Base-by-base conservation (phyloP, 1,284 basidiomycete species). In the Ustilago loliicola region DNA sequence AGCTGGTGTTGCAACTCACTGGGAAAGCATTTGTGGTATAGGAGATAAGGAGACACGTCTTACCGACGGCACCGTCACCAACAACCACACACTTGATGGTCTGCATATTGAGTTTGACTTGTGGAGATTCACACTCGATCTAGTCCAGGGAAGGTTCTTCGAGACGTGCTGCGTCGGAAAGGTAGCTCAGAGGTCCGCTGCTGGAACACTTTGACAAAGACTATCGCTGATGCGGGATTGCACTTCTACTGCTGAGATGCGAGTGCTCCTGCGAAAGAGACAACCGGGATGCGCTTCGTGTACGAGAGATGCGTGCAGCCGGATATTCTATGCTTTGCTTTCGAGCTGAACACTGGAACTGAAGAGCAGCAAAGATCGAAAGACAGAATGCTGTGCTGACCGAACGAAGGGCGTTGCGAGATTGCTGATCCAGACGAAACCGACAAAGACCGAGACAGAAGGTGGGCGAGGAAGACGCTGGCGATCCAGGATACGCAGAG, bases 21-120 rank as follows among this genome's bases (percentile, higher is more conserved):
- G 85, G 85, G 64, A 86, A 86, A 10, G 85, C 85, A 66, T 86
- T 86, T 45, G 85, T 86, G 50, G 85, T 86, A 77, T 86, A 86
- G 48, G 82, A 84, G 71, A 86, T 86, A 48, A 86, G 76, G 19
- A 86, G 76, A 65, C 85, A 86, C 52, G 85, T 86, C 78, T 86
- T 86, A 45, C 85, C 85, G 62, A 86, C 84, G 59, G 85, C 85
- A 83, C 85, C 85, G 71, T 86, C 84, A 52, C 85, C 85, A 30
- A 86, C 85, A 55, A 86, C 85, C 50, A 86, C 85, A 70, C 82
- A 83, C 48, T 83, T 83, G 79, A 83, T 83, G 53, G 82, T 83
- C 79, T 83, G 82, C 82, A 83, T 83, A 25, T 56, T 74, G 11
- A 29, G 19, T 19, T 51, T 8, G 29, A 27, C 10, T 30, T 27